Base-by-base conservation (phyloP, 306 rosid genomes). In the Vigna nakashimae region DNA sequence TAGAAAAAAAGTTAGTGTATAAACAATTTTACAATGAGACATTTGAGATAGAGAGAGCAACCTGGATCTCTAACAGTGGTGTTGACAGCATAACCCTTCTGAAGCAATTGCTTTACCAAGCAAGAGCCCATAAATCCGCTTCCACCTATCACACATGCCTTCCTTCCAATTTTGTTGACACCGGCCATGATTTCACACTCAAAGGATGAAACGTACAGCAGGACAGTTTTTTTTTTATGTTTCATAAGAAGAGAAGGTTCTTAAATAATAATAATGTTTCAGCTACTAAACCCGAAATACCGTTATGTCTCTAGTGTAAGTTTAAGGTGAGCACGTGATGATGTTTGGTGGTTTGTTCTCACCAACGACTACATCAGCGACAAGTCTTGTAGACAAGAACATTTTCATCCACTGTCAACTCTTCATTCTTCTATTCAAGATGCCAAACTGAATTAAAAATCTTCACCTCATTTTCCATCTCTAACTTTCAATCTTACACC, bases 61-160 rank as follows among this genome's bases (percentile, higher is more conserved):
- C 97, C 93, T 59, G 90, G 89, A 76, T 91, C 88, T 83, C 96
- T 87, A 3, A 84, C 97, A 20, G 96, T 92, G 74, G 97, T 85
- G 4, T 81, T 86, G 71, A 92, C 96, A 36, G 82, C 87, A 76
- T 93, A 93, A 55, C 91, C 96, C 79, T 87, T 89, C 65, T 85
- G 26, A 20, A 93, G 92, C 84, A 93, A 58, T 6, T 88, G 88
- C 55, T 93, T 91, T 79, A 93, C 56, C 15, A 93, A 84, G 66
- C 60, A 6, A 73, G 96, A 91, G 0, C 94, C 98, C 43, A 93
- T 60, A 70, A 84, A 93, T 0, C 98, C 94, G 18, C 79, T 75
- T 17, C 98, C 94, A 15, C 96, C 98, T 32, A 93, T 81, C 43
- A 93, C 98, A 69, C 98, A 91, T 0, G 86, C 98, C 38, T 78